Percentiles rank a stretch among this genome's conserved stretches.
Evolutionary conservation across 441 rosid species (phyloP).

Genomic region (Pelargonium cotyledonis): DNA sequence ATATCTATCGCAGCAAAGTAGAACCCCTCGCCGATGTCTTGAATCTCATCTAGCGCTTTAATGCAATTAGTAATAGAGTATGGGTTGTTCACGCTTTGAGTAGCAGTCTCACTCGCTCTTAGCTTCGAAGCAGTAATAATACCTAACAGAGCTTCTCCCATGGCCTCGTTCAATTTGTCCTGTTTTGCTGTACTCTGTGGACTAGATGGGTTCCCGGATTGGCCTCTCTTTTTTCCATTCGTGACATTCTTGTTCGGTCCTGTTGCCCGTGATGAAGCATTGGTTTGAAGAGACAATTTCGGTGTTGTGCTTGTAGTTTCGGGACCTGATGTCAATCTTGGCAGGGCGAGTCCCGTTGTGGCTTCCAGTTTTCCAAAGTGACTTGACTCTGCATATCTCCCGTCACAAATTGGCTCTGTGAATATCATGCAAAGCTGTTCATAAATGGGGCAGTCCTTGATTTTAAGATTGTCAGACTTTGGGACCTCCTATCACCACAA

Average conservation of each 20-base stretch:
- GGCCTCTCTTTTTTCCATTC: slow-evolving; percentile 1
- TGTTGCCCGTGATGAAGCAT: background rate
- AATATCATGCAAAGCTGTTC: slow-evolving; percentile 3
- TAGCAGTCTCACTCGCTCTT: background rate
- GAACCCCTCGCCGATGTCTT: background rate
- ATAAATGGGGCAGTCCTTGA: slow-evolving; percentile 5
- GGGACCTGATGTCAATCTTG: background rate
- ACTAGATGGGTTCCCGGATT: background rate
- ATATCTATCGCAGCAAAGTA: slow-evolving; percentile 1
- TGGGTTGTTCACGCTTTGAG: background rate
- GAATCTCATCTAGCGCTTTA: background rate
- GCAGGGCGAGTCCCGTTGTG: background rate
- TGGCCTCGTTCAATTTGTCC: background rate
- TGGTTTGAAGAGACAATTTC: background rate
- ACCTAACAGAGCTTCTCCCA: background rate
- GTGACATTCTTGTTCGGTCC: background rate
- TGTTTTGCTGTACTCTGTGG: background rate
- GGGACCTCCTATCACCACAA: background rate
- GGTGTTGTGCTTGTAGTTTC: slow-evolving; percentile 2
- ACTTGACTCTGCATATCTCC: background rate
- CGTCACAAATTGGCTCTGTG: background rate
- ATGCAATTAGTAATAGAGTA: slow-evolving; percentile 5
- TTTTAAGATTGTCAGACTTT: background rate
- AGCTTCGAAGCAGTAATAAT: background rate
- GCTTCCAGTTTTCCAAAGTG: background rate